phyloP scores from a whole-genome alignment of 23 red algal species.

The Gracilaria vermiculophylla region DNA sequence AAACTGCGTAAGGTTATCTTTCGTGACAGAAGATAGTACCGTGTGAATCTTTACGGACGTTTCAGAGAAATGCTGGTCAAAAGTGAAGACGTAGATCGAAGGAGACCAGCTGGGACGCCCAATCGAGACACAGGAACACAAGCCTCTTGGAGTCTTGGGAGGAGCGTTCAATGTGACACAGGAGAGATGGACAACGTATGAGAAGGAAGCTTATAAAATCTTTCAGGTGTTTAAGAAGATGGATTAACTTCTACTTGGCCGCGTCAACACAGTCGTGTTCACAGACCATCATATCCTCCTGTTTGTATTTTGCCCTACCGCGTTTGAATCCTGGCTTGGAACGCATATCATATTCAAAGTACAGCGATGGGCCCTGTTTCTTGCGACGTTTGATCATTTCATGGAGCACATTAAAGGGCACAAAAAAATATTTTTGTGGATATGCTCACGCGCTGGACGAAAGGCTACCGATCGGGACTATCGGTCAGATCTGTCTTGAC shows the following conservation, averaged over 20 bases:
- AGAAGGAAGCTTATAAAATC: not conserved
- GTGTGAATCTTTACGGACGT: slow-evolving; percentile 4
- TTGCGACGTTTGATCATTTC: slow-evolving; percentile 2
- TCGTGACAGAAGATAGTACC: not conserved
- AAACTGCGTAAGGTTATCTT: not conserved
- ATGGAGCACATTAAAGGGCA: slow-evolving; percentile 54
- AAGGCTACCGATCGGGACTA: slow-evolving; percentile 7
- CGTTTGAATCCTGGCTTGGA: slow-evolving; percentile 21
- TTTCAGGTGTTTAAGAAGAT: slow-evolving; percentile 14
- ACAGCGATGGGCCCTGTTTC: slow-evolving; percentile 42
- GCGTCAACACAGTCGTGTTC: not conserved
- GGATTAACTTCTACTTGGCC: slow-evolving; percentile 20
- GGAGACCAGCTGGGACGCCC: not conserved
- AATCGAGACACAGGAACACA: not conserved
- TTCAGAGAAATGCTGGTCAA: not conserved
- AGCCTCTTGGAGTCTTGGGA: not conserved
- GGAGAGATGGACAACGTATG: not conserved
- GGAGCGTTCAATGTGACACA: not conserved
- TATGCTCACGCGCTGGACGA: slow-evolving; percentile 43
- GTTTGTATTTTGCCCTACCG: slow-evolving; percentile 30
- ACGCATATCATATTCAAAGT: slow-evolving; percentile 33
- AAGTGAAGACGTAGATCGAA: not conserved
- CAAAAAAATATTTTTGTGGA: slow-evolving; percentile 30
- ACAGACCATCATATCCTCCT: slow-evolving; percentile 36
- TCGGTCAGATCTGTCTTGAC: not conserved